Evolutionary conservation across 345 rosid genomes (phyloP), one percentile per base, ranked within the genome.

Genomic region (Mercurialis annua): DNA sequence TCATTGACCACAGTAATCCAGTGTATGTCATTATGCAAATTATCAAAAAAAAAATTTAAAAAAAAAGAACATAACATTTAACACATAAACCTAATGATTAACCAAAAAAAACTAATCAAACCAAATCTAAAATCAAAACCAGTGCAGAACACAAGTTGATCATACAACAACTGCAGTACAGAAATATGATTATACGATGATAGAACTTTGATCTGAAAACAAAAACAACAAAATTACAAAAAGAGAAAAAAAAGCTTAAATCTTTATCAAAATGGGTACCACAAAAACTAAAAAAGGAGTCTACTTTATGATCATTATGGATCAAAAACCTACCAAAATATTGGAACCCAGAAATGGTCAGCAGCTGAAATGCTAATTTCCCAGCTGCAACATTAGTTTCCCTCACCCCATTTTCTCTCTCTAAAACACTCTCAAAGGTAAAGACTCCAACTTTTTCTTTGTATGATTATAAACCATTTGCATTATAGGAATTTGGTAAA

Each of bases 341-440:
- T 47, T 3, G 52, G 63, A 64, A 74, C 63, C 23, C 51, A 61
- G 64, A 59, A n/a, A 70, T 23, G 29, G 66, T 65, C 76, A 81
- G 82, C 85, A 77, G 84, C 86, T 71, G 73, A 64, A 72, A 81
- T 43, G 51, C 62, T 44, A 21, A 70, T 66, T 66, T 67, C 73
- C 76, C 83, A 85, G 82, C 88, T 57, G 85, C 86, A n/a, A 72
- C 29, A 62, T 67, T 54, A 24, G 71, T 69, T 66, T 10, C 26
- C 52, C 69, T 84, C 85, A 88, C 78, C 86, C 81, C 89, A 73
- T 83, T 68, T 71, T 74, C 78, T 70, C 73, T 56, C 65, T 51
- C 59, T 38, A 67, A 30, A 17, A 58, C 47, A 5, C 48, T 60
- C 23, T 60, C 23, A 40, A 62, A 52, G 42, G 42, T 64, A 17